phyloP scores from a whole-genome alignment of 2,329 filamentous ascomycete genomes.

The Trichoderma sp. region DNA sequence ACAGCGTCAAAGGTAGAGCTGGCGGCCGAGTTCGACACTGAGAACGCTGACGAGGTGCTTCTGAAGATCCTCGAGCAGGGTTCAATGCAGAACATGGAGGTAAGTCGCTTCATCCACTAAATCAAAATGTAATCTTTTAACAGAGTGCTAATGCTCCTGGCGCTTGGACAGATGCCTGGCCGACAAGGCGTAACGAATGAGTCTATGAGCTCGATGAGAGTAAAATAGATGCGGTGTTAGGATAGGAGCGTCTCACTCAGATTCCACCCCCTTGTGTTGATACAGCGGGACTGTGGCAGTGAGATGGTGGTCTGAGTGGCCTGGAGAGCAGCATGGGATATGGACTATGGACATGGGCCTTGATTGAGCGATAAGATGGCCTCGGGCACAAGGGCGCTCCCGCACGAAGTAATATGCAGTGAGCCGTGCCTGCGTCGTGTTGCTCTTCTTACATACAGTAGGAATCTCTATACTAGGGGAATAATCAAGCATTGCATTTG shows the following conservation, averaged over 20 bases:
- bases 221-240: conserved; percentile 39
- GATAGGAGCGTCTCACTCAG: background rate
- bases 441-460: conserved; percentile 22
- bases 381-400: background rate
- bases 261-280: background rate
- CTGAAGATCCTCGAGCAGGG: conserved; percentile 80
- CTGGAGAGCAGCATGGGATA: background rate
- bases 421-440: conserved; percentile 8
- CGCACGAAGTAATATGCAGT: background rate
- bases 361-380: conserved; percentile 17
- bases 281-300: conserved; percentile 2
- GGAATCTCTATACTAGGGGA: conserved; percentile 12
- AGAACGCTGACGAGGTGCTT: conserved; percentile 77
- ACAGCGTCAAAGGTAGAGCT: conserved; percentile 72
- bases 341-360: background rate
- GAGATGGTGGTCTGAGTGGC: conserved; percentile 1
- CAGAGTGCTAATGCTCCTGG: conserved; percentile 14
- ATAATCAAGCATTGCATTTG: conserved; percentile 25
- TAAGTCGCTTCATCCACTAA: conserved; percentile 35
- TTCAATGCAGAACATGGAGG: conserved; percentile 61
- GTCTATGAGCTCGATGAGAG: conserved; percentile 46
- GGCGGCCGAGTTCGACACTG: conserved; percentile 84
- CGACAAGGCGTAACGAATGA: conserved; percentile 58
- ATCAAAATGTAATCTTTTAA: background rate
- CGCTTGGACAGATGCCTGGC: conserved; percentile 48